A percentile compares a stretch with the other conserved stretches of the same genome.
Evolutionary conservation across 2,329 filamentous ascomycete species (phyloP).

Genomic region (Tolypocladium cylindrosporum): DNA sequence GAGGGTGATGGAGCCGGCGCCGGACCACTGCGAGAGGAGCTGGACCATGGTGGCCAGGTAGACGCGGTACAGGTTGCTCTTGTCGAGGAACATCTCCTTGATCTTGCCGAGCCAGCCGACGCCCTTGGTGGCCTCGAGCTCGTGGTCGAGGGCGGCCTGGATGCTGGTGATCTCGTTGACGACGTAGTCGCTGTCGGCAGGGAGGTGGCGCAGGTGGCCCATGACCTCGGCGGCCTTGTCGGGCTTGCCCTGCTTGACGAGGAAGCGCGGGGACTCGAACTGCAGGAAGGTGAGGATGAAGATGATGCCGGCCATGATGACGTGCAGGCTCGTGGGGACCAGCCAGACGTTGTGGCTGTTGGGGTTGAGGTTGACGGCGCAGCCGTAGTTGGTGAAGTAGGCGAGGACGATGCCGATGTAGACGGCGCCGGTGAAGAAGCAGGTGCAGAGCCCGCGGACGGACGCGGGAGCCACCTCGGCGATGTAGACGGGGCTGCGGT

Average conservation of each 20-base stretch:
- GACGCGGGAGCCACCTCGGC: slow-evolving; percentile 62
- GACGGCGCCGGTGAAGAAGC: slow-evolving; percentile 42
- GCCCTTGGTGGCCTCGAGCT: slow-evolving; percentile 61
- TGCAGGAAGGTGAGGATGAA: slow-evolving; percentile 59
- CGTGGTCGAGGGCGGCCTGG: slow-evolving; percentile 54
- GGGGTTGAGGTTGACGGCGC: slow-evolving; percentile 36
- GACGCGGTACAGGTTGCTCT: slow-evolving; percentile 63
- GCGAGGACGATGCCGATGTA: slow-evolving; percentile 71
- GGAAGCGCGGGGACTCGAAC: slow-evolving; percentile 60
- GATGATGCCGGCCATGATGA: slow-evolving; percentile 69
- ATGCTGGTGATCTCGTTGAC: slow-evolving; percentile 53
- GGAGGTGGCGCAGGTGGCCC: slow-evolving; percentile 47
- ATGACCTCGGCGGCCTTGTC: slow-evolving; percentile 50
- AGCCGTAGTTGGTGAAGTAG: slow-evolving; percentile 65
- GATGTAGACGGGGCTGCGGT: slow-evolving; percentile 53
- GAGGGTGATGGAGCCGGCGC: slow-evolving; percentile 64
- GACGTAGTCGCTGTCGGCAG: slow-evolving; percentile 51
- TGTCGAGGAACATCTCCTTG: slow-evolving; percentile 58
- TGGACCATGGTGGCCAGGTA: slow-evolving; percentile 61
- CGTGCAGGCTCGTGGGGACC: slow-evolving; percentile 63
- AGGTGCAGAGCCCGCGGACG: slow-evolving; percentile 64
- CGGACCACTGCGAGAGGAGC: slow-evolving; percentile 64
- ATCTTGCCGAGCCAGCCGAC: slow-evolving; percentile 53
- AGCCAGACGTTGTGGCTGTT: slow-evolving; percentile 43
- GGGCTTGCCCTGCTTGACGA: slow-evolving; percentile 53